Percentiles rank a stretch among this genome's conserved stretches.
phyloP scores from a whole-genome alignment of 495 filamentous ascomycete species.

The Podospora pseudopauciseta region DNA sequence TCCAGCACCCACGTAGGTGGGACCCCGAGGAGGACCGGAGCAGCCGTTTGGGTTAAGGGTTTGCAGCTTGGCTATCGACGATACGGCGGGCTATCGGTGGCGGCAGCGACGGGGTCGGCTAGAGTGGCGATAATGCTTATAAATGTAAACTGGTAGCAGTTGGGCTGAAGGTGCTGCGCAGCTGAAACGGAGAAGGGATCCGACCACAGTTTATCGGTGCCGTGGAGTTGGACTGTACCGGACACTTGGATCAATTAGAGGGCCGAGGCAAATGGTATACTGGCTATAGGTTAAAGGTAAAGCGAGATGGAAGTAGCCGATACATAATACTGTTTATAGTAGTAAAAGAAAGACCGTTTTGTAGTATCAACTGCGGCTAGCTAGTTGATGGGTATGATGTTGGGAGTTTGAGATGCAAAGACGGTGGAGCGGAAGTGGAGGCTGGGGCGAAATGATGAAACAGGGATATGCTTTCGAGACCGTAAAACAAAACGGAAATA shows the following conservation, averaged over 20 bases:
- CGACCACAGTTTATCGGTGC: background rate
- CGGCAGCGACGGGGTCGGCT: slow-evolving; percentile 6
- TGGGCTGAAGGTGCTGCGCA: slow-evolving; percentile 9
- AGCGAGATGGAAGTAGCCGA: background rate
- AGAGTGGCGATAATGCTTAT: slow-evolving; percentile 12
- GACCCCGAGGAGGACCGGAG: slow-evolving; percentile 1
- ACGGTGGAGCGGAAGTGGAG: slow-evolving; percentile 4
- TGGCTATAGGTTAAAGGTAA: too few relatives aligned
- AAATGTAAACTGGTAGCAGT: background rate
- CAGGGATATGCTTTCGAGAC: background rate
- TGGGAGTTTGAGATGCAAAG: background rate
- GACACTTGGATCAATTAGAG: background rate
- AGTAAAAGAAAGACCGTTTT: slow-evolving; percentile 12
- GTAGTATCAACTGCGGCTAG: background rate
- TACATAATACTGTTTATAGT: background rate
- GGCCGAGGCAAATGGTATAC: too few relatives aligned
- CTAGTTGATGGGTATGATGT: background rate
- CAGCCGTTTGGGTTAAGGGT: background rate
- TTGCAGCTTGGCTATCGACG: slow-evolving; percentile 7
- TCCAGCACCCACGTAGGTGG: slow-evolving; percentile 1
- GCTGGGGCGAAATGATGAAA: background rate
- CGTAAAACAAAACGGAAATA: slow-evolving; percentile 4
- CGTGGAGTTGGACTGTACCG: background rate
- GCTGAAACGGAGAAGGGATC: slow-evolving; percentile 19
- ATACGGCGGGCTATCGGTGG: background rate